Evolutionary conservation across 2,329 filamentous ascomycete species (phyloP), one percentile per base, ranked within the genome.

Genomic region (Colletotrichum sp.): DNA sequence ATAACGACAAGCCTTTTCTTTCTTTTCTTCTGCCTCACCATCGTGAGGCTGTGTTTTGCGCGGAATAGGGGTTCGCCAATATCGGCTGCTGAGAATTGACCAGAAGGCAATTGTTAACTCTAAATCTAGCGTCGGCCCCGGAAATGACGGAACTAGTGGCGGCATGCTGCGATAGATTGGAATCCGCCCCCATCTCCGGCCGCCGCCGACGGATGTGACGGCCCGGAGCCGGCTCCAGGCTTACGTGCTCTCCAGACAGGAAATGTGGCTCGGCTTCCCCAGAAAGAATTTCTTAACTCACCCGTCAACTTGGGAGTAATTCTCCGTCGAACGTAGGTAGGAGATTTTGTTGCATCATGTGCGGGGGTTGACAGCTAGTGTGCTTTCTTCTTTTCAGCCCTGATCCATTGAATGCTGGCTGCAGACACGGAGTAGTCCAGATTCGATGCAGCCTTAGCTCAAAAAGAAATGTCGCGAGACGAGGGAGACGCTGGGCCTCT

Each of bases 31-130:
- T 32, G 32, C 34, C 28, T 67, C 39, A 22, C 28, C 19, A 44
- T 25, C 27, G 12, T 30, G 55, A 44, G 72, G 63, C 69, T 67
- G 63, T 75, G 72, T 60, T 36, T 60, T 57, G 67, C 25, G 39
- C 15, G 39, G 28, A 60, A 68, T 34, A 55, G 63, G 39, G 52
- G 55, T n/a, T 32, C 44, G 28, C 48, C 27, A 12, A 60, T 27
- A 11, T 28, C 7, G 60, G 7, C 39, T 12, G 28, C 55, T 60
- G 44, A 25, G 63, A 22, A 34, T 55, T 25, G 63, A 57, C 39
- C 68, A 68, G 34, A 61, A 68, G 60, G 28, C 32, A 72, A 66
- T 36, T 16, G 63, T 22, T 39, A 73, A 73, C 64, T 75, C n/a
- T 75, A 67, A 71, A 72, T 61, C 48, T 22, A 61, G 36, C 11